Percentiles rank a stretch among this genome's conserved stretches.
phyloP scores from a whole-genome alignment of 495 filamentous ascomycete species.

The Talaromyces thailandensis region DNA sequence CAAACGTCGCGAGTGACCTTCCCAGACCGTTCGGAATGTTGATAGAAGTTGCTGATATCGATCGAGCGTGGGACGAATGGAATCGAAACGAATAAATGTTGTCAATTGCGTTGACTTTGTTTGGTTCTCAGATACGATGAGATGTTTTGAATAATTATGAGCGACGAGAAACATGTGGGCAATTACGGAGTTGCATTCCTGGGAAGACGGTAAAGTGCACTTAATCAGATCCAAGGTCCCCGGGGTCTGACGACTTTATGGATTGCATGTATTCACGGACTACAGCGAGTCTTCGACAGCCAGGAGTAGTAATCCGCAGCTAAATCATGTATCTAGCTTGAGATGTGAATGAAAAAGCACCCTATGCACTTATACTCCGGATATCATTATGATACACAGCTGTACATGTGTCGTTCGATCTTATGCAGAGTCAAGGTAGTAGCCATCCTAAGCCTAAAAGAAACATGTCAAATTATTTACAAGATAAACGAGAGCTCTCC shows the following conservation, averaged over 20 bases:
- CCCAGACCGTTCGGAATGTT: background rate
- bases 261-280: background rate
- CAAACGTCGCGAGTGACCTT: background rate
- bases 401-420: too few species aligned
- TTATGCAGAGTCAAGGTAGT: too few species aligned
- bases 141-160: background rate
- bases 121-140: background rate
- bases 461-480: background rate
- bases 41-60: background rate
- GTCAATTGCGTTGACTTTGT: background rate
- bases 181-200: background rate
- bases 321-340: background rate
- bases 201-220: background rate
- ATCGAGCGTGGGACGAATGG: background rate
- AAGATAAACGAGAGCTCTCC: too few species aligned
- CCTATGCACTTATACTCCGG: too few species aligned
- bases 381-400: too few species aligned
- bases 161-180: background rate
- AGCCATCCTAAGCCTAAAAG: too few species aligned
- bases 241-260: background rate
- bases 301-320: background rate
- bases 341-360: too few species aligned
- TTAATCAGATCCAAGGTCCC: background rate
- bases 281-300: background rate
- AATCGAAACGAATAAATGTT: background rate